These are phyloP conservation scores for Trypanosoma mega DNA, from an alignment of 208 protist species.

Conservation along the genomic window DNA sequence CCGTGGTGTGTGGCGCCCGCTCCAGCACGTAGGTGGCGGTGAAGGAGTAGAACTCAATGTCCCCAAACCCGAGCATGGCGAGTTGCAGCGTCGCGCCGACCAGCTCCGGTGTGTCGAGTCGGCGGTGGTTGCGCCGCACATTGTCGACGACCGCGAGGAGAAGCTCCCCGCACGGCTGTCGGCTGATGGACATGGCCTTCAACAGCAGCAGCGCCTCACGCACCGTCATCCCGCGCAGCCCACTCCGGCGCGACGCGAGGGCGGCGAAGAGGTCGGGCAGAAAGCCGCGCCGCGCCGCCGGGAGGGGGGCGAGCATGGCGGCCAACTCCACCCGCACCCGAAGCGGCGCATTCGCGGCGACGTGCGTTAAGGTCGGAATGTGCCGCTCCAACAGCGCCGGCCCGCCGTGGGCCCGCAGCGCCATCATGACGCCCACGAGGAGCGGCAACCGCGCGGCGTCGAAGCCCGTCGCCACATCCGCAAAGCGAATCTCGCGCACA, in stretches of 20 bases:
- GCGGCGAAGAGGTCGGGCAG: conserved; percentile 55
- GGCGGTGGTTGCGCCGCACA: conserved; percentile 36
- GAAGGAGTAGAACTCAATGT: conserved; percentile 73
- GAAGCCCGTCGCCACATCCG: conserved; percentile 45
- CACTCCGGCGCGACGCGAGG: conserved; percentile 45
- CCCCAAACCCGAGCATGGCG: conserved; percentile 56
- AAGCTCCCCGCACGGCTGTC: conserved; percentile 35
- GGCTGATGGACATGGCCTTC: conserved; percentile 45
- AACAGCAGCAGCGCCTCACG: conserved; percentile 51
- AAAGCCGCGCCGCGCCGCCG: conserved; percentile 40
- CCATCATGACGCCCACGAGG: conserved; percentile 47
- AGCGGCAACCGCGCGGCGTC: conserved; percentile 39
- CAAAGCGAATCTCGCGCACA: conserved; percentile 46
- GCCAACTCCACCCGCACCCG: conserved; percentile 59
- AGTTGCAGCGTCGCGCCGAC: conserved; percentile 58
- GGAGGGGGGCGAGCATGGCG: conserved; percentile 43
- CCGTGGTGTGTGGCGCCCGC: conserved; percentile 43
- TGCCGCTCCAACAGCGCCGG: conserved; percentile 53
- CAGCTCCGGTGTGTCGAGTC: conserved; percentile 47
- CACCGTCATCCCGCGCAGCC: conserved; percentile 42
- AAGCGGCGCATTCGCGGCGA: conserved; percentile 49
- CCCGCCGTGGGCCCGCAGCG: conserved; percentile 58
- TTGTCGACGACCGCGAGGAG: conserved; percentile 61
- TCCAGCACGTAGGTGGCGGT: conserved; percentile 63
- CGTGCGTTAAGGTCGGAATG: conserved; percentile 63